Base-by-base conservation (phyloP, 1,284 basidiomycete species). In the Porogramme epimiltina region DNA sequence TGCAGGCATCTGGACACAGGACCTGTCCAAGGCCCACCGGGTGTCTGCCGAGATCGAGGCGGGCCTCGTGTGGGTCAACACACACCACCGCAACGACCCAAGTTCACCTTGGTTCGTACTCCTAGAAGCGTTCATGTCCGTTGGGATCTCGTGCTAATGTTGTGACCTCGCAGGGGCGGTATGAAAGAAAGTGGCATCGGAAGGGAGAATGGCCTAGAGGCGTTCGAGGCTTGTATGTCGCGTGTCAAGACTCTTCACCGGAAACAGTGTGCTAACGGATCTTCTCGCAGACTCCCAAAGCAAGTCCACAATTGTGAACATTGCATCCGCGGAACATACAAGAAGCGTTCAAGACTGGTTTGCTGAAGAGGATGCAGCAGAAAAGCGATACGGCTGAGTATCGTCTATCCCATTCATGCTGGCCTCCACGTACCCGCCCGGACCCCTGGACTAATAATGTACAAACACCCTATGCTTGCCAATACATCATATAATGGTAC, bases 121-220 rank as follows among this genome's bases (percentile, higher is more conserved):
- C 4, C 16, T 11, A 1, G 23, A 13, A 24, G 45, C n/a, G 25
- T 36, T 31, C 34, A 22, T 36, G 42, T 4, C 15, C 20, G 24
- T 40, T 50, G 25, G 19, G 36, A 34, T 13, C 24, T 15, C 2
- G 11, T 10, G 31, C 37, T 52, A 16, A 45, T 25, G 24, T 24
- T n/a, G 19, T 24, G 25, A 33, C 39, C n/a, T 13, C 18, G 24
- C 53, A 89, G 87, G 90, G 90, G 91, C 22, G 89, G 90, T 16
- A 89, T 90, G 86, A 91, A 91, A 64, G 84, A 88, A 58, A 91
- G 89, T 59, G 90, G 89, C 2, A 86, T 91, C 48, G 89, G 89
- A 3, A 71, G 90, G 54, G 90, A 93, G 64, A 93, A 93, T 56
- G 91, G 91, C 2, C 52, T 87, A 4, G 90, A 93, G 62, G 89